Base-by-base conservation (phyloP, 2,329 filamentous ascomycete genomes). In the Monascus ruber region DNA sequence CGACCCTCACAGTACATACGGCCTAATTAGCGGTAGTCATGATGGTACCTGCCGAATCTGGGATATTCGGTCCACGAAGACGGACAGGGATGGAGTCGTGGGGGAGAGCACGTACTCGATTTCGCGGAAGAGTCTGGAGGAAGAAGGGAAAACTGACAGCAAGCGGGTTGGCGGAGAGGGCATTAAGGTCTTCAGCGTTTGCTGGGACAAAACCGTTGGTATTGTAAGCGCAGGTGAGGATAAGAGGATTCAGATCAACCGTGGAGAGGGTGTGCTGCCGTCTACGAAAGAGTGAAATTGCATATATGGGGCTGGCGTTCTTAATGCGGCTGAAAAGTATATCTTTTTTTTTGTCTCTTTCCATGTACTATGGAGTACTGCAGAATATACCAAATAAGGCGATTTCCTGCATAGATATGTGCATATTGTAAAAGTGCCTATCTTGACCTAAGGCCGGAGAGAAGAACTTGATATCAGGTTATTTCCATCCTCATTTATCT, bases 221-320 rank as follows among this genome's bases (percentile, higher is more conserved):
- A 89, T 98, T 58, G 83, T 95, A 34, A 93, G 85, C 54, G 87
- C 72, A 33, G 87, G 89, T 10, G 88, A 96, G 72, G 91, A 98
- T 58, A 94, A 91, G 69, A 80, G 77, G 68, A 80, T 98, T 53
- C 91, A 98, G 70, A 79, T 98, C 44, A 95, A 98, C 63, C 73
- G 75, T 49, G 80, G 78, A 11, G 71, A 74, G 45, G 73, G 63
- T 26, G 59, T 68, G 38, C 45, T 65, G 37, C 61, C 54, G 38
- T 58, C 58, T 7, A 42, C 35, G 24, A 53, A 49, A 44, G 39
- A 47, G 45, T 47, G 46, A 45, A 45, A 44, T 50, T 56, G 50
- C 46, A 47, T 50, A 54, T 53, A 53, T 46, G 43, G 46, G 42
- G 42, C 38, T 45, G 53, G 55, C 49, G 52, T 58, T 50, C 8